Base-by-base conservation (phyloP, 495 filamentous ascomycete species). In the Rhypophila decipiens region DNA sequence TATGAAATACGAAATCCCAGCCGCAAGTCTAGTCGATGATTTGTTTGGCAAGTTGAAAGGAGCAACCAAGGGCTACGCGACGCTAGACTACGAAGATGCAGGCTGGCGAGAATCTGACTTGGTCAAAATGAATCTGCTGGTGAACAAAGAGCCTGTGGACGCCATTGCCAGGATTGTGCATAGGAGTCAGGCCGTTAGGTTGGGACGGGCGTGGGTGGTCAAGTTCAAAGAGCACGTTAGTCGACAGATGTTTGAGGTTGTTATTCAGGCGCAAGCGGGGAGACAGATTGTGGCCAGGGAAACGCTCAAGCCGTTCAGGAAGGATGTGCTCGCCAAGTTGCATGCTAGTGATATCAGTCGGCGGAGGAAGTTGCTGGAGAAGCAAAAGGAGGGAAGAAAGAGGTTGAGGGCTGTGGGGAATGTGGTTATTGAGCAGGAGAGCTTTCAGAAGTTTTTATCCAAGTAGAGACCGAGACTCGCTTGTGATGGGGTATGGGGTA, bases 161-260 rank as follows among this genome's bases (percentile, higher is more conserved):
- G 93, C 93, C 5, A 86, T 98, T n/a, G 79, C 90, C 15, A 80
- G 90, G 38, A 80, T 98, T 3, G 80, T 98, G 33, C 93, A 98
- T 55, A 60, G 68, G 43, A 86, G 82, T 33, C 88, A 96, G 68
- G 82, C 80, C 0, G 78, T 85, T 9, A 73, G 85, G 20, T 68
- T 93, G 11, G 93, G 89, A 18, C 74, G 84, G 47, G 71, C 80
- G 51, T 98, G 93, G 93, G 93, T 97, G 10, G 82, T 77, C 17
- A 97, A 95, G 67, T 97, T 98, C 73, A 97, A 96, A 63, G 82
- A 95, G 67, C 90, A 96, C 59, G 93, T 98, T 2, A 85, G 95
- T 49, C 73, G 93, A 24, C 94, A 98, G 69, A 86, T 96, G 73
- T 98, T 95, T 61, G 93, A 98, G 66, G 81, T 98, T 5, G 69